Evolutionary conservation across 2,329 filamentous ascomycete genomes (phyloP).

Genomic region (Neonectria neomacrospora): DNA sequence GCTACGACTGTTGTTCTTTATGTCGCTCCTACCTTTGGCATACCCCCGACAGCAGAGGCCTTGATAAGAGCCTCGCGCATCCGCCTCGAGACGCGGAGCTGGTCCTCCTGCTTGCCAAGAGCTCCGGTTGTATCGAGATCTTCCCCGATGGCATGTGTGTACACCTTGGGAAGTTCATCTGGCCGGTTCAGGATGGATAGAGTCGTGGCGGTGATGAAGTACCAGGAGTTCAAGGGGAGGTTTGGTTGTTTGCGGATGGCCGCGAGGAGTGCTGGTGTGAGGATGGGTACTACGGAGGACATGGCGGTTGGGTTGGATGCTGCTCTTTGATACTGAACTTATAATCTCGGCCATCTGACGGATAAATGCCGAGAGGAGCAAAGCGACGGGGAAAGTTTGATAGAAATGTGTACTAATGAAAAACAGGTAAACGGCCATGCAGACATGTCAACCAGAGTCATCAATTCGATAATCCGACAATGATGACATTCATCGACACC

Average conservation of each 20-base stretch:
- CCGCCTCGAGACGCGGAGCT: constrained; percentile 35
- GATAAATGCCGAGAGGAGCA: not conserved
- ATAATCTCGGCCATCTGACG: not conserved
- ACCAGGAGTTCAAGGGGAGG: constrained; percentile 42
- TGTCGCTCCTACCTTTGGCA: constrained; percentile 37
- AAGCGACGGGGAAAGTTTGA: not conserved
- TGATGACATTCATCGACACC: not conserved
- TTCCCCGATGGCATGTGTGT: constrained; percentile 29
- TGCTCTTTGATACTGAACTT: not conserved
- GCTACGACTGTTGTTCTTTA: not conserved
- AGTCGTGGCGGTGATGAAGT: constrained; percentile 42
- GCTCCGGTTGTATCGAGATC: constrained; percentile 1
- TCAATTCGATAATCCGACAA: constrained; percentile 1
- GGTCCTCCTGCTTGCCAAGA: constrained; percentile 24
- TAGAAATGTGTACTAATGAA: too few species aligned
- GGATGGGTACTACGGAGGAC: constrained; percentile 29
- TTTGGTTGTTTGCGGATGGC: constrained; percentile 39
- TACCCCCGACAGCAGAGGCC: constrained; percentile 41
- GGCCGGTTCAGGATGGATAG: constrained; percentile 40
- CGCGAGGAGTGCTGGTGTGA: constrained; percentile 38
- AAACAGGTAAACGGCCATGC: too few species aligned
- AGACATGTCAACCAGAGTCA: not conserved
- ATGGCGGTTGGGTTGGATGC: constrained; percentile 13
- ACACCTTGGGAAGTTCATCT: constrained; percentile 37
- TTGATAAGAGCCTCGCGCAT: constrained; percentile 43